Percentiles rank a stretch among this genome's conserved stretches.
Conservation (phyloP, 106 monocot genomes). For the Gastrodia elata region DNA sequence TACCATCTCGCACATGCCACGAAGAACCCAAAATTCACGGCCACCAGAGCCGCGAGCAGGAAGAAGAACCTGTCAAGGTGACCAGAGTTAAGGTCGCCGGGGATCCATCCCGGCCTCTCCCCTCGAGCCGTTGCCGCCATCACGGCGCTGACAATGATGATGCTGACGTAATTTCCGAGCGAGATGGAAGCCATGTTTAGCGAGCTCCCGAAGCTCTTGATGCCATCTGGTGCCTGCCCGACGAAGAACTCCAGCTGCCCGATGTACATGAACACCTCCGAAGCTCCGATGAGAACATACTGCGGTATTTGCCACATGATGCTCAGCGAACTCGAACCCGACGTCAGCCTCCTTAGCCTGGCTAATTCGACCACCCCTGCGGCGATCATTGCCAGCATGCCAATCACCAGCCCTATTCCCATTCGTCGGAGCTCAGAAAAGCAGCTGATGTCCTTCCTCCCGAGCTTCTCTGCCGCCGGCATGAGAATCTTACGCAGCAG, state of each 20-base stretch:
- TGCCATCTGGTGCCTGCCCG: slow-evolving; percentile 52
- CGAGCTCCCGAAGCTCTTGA: slow-evolving; percentile 64
- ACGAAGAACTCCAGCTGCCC: slow-evolving; percentile 61
- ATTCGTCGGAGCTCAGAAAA: slow-evolving; percentile 62
- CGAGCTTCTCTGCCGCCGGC: slow-evolving; percentile 12
- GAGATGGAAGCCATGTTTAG: slow-evolving; percentile 68
- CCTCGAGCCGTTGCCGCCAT: slow-evolving; percentile 17
- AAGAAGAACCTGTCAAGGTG: slow-evolving; percentile 75
- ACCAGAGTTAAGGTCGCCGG: slow-evolving; percentile 52
- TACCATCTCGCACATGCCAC: slow-evolving; percentile 52
- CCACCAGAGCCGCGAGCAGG: slow-evolving; percentile 46
- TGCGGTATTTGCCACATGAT: slow-evolving; percentile 61
- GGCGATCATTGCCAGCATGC: slow-evolving; percentile 37
- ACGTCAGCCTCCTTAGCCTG: slow-evolving; percentile 22
- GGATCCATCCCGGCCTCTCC: slow-evolving; percentile 51
- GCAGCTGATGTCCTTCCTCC: slow-evolving; percentile 25
- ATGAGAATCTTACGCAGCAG: slow-evolving; percentile 35
- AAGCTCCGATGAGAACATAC: slow-evolving; percentile 49
- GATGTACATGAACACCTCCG: slow-evolving; percentile 61
- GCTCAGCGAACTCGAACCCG: slow-evolving; percentile 22
- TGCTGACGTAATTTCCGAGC: slow-evolving; percentile 69
- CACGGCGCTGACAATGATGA: slow-evolving; percentile 46
- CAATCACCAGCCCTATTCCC: slow-evolving; percentile 50
- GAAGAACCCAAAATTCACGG: slow-evolving; percentile 33
- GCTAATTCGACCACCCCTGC: slow-evolving; percentile 35